Conservation (phyloP, 495 filamentous ascomycete species). For the Penicillium robsamsonii region DNA sequence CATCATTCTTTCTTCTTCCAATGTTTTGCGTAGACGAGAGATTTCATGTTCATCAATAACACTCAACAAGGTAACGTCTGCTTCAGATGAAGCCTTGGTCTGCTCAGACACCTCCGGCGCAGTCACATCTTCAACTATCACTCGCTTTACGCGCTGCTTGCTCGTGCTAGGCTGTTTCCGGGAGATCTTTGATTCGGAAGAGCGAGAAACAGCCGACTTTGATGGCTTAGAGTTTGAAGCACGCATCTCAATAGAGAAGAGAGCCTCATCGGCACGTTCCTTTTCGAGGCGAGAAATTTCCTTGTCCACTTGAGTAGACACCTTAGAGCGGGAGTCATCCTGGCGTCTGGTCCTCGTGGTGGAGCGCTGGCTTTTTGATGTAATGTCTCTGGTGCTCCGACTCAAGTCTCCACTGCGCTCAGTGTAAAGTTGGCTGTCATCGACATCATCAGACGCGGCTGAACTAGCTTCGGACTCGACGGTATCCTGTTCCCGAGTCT, state of each 20-base stretch:
- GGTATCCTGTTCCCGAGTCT: constrained; percentile 33
- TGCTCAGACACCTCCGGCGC: constrained; percentile 37
- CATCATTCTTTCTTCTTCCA: constrained; percentile 49
- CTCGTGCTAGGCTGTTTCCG: constrained; percentile 42
- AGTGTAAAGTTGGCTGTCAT: constrained; percentile 38
- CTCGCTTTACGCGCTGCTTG: constrained; percentile 47
- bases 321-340: constrained; percentile 34
- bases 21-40: constrained; percentile 45
- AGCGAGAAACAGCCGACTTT: constrained; percentile 20
- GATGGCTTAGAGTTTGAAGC: constrained; percentile 23
- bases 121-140: constrained; percentile 42
- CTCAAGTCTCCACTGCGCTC: constrained; percentile 33
- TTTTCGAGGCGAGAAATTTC: constrained; percentile 45
- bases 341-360: constrained; percentile 29
- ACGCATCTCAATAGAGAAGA: constrained; percentile 43
- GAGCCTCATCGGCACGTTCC: constrained; percentile 45
- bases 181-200: constrained; percentile 19
- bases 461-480: constrained; percentile 31
- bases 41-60: constrained; percentile 51
- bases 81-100: constrained; percentile 31
- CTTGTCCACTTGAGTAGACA: constrained; percentile 43
- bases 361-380: constrained; percentile 35
- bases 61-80: constrained; percentile 46
- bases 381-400: constrained; percentile 37
- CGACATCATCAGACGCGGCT: constrained; percentile 26